phyloP scores from a whole-genome alignment of 2,329 filamentous ascomycete species.

The Aspergillus latus region DNA sequence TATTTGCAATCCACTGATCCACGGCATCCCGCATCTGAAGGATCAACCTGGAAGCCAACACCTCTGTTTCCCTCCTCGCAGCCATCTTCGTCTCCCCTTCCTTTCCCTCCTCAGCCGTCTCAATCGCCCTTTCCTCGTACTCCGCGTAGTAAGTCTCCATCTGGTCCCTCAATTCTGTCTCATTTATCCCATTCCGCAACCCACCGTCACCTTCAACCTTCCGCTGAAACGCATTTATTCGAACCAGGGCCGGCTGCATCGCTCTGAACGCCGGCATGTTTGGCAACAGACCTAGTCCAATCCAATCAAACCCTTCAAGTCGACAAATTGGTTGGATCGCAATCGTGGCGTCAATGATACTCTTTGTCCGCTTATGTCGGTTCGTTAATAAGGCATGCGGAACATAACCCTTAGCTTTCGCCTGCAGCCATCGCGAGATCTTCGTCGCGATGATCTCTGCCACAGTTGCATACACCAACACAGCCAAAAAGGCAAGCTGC shows the following conservation, averaged over 20 bases:
- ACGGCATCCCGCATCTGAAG: slow-evolving; percentile 1
- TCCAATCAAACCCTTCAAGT: slow-evolving; percentile 25
- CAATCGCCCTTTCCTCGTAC: neutral
- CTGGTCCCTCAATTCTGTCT: neutral
- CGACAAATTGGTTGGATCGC: slow-evolving; percentile 18
- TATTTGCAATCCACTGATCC: neutral
- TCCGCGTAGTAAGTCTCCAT: neutral
- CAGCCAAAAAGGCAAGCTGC: slow-evolving; percentile 31
- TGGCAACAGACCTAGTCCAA: slow-evolving; percentile 25
- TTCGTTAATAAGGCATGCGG: slow-evolving; percentile 5
- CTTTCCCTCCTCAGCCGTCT: slow-evolving; percentile 1
- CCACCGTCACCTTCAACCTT: slow-evolving; percentile 9
- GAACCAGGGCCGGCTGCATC: slow-evolving; percentile 24
- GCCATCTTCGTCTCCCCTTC: neutral
- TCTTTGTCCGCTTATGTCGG: slow-evolving; percentile 10
- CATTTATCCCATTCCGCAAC: neutral
- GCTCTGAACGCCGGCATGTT: slow-evolving; percentile 20
- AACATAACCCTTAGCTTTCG: slow-evolving; percentile 18
- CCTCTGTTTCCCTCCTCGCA: neutral
- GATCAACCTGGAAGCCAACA: neutral
- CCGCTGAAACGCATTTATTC: slow-evolving; percentile 18
- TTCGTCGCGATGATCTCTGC: slow-evolving; percentile 32
- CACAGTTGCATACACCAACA: slow-evolving; percentile 30
- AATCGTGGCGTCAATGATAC: slow-evolving; percentile 22
- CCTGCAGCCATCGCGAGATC: slow-evolving; percentile 27